Conservation (phyloP, 2,329 filamentous ascomycete genomes). For the Trichophyton benhamiae region DNA sequence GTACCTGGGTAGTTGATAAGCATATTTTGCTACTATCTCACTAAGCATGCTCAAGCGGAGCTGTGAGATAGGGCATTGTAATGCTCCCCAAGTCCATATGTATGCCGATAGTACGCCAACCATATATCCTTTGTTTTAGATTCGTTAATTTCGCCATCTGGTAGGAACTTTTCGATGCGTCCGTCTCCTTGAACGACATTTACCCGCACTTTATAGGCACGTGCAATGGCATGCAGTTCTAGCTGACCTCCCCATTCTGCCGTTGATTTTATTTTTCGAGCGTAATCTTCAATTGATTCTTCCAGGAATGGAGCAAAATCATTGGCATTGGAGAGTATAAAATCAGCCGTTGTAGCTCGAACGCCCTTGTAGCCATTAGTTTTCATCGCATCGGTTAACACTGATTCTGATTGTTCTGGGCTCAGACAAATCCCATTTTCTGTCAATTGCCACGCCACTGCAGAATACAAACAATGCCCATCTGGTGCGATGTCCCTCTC, state of each 20-base stretch:
- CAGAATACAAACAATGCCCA: conserved; percentile 89
- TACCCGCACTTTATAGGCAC: conserved; percentile 66
- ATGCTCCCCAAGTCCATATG: conserved; percentile 89
- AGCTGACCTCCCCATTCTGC: conserved; percentile 94
- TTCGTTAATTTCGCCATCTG: conserved; percentile 28
- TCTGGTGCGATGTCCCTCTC: conserved; percentile 78
- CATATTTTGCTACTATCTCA: not conserved
- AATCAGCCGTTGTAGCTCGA: conserved; percentile 59
- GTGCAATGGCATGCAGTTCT: conserved; percentile 74
- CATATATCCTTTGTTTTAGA: conserved; percentile 49
- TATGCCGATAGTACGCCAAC: conserved; percentile 90
- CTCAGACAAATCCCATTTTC: conserved; percentile 32
- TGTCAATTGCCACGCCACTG: conserved; percentile 71
- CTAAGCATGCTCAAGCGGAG: conserved; percentile 12
- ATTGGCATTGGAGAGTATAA: conserved; percentile 60
- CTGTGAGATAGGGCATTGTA: conserved; percentile 72
- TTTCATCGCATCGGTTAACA: conserved; percentile 16
- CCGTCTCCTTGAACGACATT: conserved; percentile 74
- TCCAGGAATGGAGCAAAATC: conserved; percentile 83
- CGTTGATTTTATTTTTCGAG: conserved; percentile 66
- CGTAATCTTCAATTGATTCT: conserved; percentile 61
- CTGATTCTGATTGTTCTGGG: conserved; percentile 9
- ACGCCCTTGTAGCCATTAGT: conserved; percentile 52
- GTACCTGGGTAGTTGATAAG: not conserved
- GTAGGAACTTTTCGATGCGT: conserved; percentile 60